Evolutionary conservation across 2,329 filamentous ascomycete genomes (phyloP).

Genomic region (Fusarium coicis): DNA sequence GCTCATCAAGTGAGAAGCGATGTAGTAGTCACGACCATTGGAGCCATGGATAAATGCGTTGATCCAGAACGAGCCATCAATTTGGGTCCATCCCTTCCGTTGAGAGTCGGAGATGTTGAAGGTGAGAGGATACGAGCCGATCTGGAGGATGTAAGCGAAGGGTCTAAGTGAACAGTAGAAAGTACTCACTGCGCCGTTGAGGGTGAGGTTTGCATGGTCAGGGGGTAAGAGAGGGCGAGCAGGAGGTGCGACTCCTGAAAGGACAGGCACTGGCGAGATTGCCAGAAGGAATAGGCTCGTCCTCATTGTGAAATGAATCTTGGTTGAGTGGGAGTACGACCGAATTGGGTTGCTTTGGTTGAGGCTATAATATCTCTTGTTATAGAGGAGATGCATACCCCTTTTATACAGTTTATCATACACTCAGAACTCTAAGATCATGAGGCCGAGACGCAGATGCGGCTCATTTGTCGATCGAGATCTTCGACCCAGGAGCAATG

Average conservation of each 20-base stretch:
- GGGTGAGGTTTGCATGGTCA: neutral
- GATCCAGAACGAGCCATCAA: neutral
- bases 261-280: fast-evolving
- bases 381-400: fast-evolving
- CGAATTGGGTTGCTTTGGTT: neutral
- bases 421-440: too few relatives aligned
- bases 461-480: neutral
- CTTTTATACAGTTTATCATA: neutral
- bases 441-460: neutral
- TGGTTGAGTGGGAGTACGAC: neutral
- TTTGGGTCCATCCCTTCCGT: neutral
- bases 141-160: neutral
- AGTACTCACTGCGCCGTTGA: neutral
- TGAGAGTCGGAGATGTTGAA: neutral
- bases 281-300: too few relatives aligned
- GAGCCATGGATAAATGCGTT: neutral
- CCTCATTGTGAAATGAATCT: neutral
- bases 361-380: too few relatives aligned
- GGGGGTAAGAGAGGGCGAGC: neutral
- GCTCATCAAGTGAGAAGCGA: neutral
- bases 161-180: fast-evolving
- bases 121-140: neutral
- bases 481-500: neutral
- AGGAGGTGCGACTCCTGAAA: neutral
- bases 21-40: neutral